phyloP scores from a whole-genome alignment of 73 alveolate genomes.

The Stentor coeruleus region DNA sequence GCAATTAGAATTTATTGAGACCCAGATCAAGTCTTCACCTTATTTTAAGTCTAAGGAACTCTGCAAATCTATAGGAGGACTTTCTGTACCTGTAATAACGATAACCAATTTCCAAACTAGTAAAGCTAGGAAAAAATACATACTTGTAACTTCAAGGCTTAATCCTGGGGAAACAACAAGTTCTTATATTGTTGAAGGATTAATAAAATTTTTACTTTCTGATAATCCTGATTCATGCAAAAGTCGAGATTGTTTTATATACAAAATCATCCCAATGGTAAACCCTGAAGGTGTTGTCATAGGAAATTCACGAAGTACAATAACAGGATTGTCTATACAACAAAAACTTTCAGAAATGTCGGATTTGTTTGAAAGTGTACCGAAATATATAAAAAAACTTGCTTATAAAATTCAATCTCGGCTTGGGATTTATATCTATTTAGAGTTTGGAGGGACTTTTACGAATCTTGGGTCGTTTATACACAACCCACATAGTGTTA shows the following conservation, averaged over 20 bases:
- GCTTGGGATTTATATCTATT: neutral
- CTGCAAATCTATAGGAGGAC: slow-evolving; percentile 35
- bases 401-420: neutral
- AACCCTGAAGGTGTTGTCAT: slow-evolving; percentile 97
- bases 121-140: slow-evolving; percentile 5
- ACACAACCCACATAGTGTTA: neutral
- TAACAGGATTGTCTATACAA: slow-evolving; percentile 54
- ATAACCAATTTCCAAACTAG: slow-evolving; percentile 24
- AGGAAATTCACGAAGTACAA: slow-evolving; percentile 92
- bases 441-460: neutral
- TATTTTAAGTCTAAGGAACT: neutral
- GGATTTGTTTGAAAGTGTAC: neutral
- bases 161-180: slow-evolving; percentile 35
- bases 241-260: slow-evolving; percentile 20
- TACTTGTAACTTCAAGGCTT: slow-evolving; percentile 22
- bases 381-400: neutral
- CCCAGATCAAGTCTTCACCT: neutral
- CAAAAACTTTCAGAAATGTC: neutral
- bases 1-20: neutral
- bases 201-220: neutral
- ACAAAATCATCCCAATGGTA: slow-evolving; percentile 85
- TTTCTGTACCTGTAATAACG: slow-evolving; percentile 35
- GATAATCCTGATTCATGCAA: neutral
- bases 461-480: neutral
- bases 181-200: neutral